Evolutionary conservation across 2,329 filamentous ascomycete genomes (phyloP).

Genomic region (Fusarium sp.): DNA sequence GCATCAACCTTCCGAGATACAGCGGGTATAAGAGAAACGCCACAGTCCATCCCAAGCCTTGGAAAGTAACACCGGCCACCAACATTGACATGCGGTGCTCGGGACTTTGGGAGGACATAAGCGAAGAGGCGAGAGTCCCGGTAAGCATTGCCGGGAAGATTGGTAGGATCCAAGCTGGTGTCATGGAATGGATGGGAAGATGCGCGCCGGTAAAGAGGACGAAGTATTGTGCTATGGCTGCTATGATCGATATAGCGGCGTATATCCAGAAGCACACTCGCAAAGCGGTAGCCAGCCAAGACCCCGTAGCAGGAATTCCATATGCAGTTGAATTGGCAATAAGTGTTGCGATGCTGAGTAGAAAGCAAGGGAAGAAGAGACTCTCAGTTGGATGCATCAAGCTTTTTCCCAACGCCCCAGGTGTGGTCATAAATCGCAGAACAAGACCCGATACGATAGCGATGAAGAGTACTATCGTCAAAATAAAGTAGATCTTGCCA

Average conservation of each 20-base stretch:
- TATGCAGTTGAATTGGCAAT: slow-evolving; percentile 75
- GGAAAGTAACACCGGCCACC: slow-evolving; percentile 46
- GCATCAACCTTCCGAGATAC: slow-evolving; percentile 47
- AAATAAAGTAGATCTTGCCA: slow-evolving; percentile 62
- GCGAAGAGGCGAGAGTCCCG: slow-evolving; percentile 44
- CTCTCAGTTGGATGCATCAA: slow-evolving; percentile 65
- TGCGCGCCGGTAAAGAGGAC: slow-evolving; percentile 50
- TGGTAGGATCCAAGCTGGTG: slow-evolving; percentile 50
- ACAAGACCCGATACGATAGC: slow-evolving; percentile 66
- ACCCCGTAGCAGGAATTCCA: slow-evolving; percentile 62
- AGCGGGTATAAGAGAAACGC: slow-evolving; percentile 44
- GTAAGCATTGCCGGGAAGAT: slow-evolving; percentile 50
- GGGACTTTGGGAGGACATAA: slow-evolving; percentile 45
- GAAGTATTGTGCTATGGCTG: slow-evolving; percentile 47
- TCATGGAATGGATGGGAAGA: slow-evolving; percentile 48
- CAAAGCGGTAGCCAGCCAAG: slow-evolving; percentile 64
- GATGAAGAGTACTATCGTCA: slow-evolving; percentile 65
- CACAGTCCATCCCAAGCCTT: slow-evolving; percentile 49
- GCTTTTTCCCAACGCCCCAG: slow-evolving; percentile 66
- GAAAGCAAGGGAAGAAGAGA: slow-evolving; percentile 72
- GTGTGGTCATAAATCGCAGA: slow-evolving; percentile 69
- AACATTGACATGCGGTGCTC: slow-evolving; percentile 47
- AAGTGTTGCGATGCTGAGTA: slow-evolving; percentile 74
- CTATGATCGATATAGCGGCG: slow-evolving; percentile 53
- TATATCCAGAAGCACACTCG: slow-evolving; percentile 66